Evolutionary conservation across 2,329 filamentous ascomycete genomes (phyloP).

Genomic region (Fusarium lyarnte): DNA sequence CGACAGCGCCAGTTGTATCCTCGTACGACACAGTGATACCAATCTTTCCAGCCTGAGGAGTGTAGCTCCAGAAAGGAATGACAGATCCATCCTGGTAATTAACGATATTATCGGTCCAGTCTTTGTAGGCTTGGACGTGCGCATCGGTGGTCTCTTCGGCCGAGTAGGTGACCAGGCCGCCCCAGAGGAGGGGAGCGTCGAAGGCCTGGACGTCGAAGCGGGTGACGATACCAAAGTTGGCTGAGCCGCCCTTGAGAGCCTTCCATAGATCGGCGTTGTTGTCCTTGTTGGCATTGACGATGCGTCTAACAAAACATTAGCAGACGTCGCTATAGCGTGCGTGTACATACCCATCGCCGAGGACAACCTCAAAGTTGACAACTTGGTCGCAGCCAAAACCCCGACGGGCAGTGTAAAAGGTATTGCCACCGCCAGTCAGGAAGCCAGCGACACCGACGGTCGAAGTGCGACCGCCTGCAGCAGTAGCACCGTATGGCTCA

Average conservation of each 20-base stretch:
- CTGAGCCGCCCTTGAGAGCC: constrained; percentile 24
- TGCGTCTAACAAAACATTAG: neutral
- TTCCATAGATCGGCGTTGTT: constrained; percentile 25
- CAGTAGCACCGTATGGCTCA: constrained; percentile 9
- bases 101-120: constrained; percentile 14
- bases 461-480: constrained; percentile 3
- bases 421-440: constrained; percentile 41
- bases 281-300: constrained; percentile 27
- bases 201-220: constrained; percentile 32
- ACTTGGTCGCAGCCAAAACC: constrained; percentile 53
- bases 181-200: constrained; percentile 26
- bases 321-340: accelerated
- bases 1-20: constrained; percentile 1
- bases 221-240: constrained; percentile 32
- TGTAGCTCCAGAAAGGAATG: constrained; percentile 17
- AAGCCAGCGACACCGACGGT: constrained; percentile 43
- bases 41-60: neutral
- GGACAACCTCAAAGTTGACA: constrained; percentile 55
- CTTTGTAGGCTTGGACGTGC: constrained; percentile 24
- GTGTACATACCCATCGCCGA: constrained; percentile 19
- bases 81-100: constrained; percentile 10
- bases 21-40: constrained; percentile 10
- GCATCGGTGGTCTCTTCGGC: constrained; percentile 17
- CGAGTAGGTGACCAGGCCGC: constrained; percentile 25
- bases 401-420: constrained; percentile 21